Base-by-base conservation (phyloP, 2,329 filamentous ascomycete genomes). In the Simplicillium sp. region DNA sequence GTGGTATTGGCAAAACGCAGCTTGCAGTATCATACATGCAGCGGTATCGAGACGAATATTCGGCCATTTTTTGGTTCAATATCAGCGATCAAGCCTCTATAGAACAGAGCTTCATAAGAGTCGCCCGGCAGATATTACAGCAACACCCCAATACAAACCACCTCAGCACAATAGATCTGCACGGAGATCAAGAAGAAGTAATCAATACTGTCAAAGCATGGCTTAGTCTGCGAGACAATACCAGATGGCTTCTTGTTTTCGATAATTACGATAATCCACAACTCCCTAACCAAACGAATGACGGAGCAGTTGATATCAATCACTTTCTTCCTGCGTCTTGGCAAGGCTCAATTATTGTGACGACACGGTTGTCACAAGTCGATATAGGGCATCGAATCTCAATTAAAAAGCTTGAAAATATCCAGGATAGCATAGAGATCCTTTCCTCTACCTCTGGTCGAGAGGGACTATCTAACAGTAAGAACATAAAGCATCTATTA, bases 1-100 rank as follows among this genome's bases (percentile, higher is more conserved):
- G 65, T 13, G 65, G 65, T 3, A 67, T 69, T 25, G 65, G 62
- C 18, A 70, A 70, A 53, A 68, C 65, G n/a, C 60, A 69, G 46
- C 52, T 67, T 15, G 53, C 56, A 6, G 48, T 65, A 7, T 51
- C 55, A 34, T 70, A 62, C 49, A 48, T 56, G 2, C 58, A 55
- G 47, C 44, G 43, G 25, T 46, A 68, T 41, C 50, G 52, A 18
- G 39, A 52, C 12, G 49, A 57, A 7, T 67, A 67, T 47, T 55
- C 58, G 1, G 59, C 63, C 1, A 48, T 64, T 4, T 59, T 71
- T 44, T 71, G 65, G 67, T 37, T 71, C 5, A 62, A 70, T 45
- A 56, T 54, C 11, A 62, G 50, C 32, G 56, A 61, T 20, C 54
- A 62, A 48, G 44, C 49, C 14, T 57, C 57, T 5, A 41, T 70